phyloP scores from a whole-genome alignment of 345 rosid species.

The Populus simonii region DNA sequence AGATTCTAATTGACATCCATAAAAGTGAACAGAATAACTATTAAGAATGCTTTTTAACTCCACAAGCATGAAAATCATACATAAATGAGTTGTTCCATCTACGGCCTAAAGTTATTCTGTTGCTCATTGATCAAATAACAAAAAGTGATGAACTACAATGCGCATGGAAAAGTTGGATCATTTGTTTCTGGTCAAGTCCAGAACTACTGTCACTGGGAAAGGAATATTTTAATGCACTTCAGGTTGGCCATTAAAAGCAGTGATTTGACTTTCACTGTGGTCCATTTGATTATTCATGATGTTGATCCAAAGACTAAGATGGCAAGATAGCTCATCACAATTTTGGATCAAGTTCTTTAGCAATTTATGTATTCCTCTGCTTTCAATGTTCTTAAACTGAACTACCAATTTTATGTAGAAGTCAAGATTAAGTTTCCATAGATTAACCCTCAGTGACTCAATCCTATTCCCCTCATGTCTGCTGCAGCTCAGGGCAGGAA shows the following conservation, averaged over 20 bases:
- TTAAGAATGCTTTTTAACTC: background rate
- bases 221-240: background rate
- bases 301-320: background rate
- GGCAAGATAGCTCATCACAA: background rate
- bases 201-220: background rate
- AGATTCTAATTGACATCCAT: background rate
- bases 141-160: background rate
- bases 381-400: background rate
- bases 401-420: background rate
- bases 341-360: background rate
- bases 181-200: background rate
- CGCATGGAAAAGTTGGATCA: background rate
- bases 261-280: background rate
- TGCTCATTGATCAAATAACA: background rate
- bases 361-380: background rate
- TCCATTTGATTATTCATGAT: slow-evolving; percentile 1
- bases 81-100: background rate
- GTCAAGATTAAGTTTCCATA: background rate
- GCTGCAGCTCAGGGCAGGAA: background rate
- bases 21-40: background rate
- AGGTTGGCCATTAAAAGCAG: background rate
- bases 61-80: background rate
- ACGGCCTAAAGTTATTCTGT: background rate
- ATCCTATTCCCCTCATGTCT: background rate
- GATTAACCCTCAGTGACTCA: background rate